phyloP scores from a whole-genome alignment of 73 alveolate species.

The Symbiodinium natans region DNA sequence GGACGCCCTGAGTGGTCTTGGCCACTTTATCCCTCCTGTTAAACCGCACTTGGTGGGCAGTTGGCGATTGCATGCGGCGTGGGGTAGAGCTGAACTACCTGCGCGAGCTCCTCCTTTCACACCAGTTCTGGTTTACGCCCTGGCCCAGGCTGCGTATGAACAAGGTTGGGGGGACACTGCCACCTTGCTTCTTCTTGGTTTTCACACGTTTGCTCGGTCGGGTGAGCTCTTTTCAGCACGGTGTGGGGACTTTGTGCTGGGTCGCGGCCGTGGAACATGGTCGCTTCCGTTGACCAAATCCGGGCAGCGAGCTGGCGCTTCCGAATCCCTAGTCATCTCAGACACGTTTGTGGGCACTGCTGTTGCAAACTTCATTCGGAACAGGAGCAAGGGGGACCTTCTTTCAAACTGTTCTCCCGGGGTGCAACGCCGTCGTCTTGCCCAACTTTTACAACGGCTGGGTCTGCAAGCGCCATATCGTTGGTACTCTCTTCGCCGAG shows the following conservation, averaged over 20 bases:
- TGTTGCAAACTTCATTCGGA: neutral
- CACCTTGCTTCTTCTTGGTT: neutral
- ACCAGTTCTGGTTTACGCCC: neutral
- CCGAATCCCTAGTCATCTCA: neutral
- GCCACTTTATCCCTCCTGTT: neutral
- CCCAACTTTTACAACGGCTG: neutral
- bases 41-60: neutral
- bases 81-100: neutral
- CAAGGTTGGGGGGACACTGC: neutral
- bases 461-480: neutral
- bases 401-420: neutral
- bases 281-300: conserved; percentile 9
- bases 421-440: neutral
- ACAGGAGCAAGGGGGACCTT: neutral
- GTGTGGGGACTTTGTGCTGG: neutral
- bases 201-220: neutral
- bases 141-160: neutral
- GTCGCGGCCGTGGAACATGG: neutral
- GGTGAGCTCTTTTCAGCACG: conserved; percentile 28
- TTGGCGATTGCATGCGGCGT: neutral
- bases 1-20: neutral
- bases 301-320: neutral
- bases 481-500: conserved; percentile 28
- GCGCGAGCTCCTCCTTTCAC: conserved; percentile 27
- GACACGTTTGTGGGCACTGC: neutral